These are phyloP conservation scores for Stellera chamaejasme DNA, from an alignment of 345 rosid species.

Conservation along the genomic window DNA sequence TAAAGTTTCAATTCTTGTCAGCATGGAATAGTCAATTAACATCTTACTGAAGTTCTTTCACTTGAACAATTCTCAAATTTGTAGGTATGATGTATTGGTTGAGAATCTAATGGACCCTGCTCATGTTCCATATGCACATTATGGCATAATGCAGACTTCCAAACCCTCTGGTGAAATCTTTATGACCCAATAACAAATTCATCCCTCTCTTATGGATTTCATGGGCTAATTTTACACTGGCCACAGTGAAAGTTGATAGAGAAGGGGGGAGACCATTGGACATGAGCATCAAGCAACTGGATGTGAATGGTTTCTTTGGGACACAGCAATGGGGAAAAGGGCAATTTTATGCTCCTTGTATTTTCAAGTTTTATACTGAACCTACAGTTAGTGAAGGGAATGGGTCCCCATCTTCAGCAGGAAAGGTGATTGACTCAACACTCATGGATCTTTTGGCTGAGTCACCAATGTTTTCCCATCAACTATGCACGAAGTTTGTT, in stretches of 20 bases:
- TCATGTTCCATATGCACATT: constrained; percentile 91
- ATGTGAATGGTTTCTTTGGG: constrained; percentile 42
- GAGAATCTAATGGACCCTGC: constrained; percentile 95
- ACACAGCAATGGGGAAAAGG: constrained; percentile 54
- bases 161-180: constrained; percentile 33
- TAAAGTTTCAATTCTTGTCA: background rate
- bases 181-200: background rate
- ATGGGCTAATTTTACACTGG: constrained; percentile 4
- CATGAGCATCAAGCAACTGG: constrained; percentile 39
- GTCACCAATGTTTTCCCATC: background rate
- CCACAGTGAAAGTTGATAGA: constrained; percentile 59
- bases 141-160: constrained; percentile 47
- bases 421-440: constrained; percentile 24
- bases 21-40: background rate
- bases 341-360: constrained; percentile 63
- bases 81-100: constrained; percentile 71
- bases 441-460: background rate
- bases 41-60: background rate
- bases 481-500: background rate
- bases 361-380: constrained; percentile 44
- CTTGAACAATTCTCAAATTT: constrained; percentile 10
- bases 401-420: constrained; percentile 31
- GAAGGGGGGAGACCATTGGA: constrained; percentile 87
- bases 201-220: background rate
- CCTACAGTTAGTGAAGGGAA: constrained; percentile 27